Base-by-base conservation (phyloP, 495 filamentous ascomycete genomes). In the Lophiotrema nucula region DNA sequence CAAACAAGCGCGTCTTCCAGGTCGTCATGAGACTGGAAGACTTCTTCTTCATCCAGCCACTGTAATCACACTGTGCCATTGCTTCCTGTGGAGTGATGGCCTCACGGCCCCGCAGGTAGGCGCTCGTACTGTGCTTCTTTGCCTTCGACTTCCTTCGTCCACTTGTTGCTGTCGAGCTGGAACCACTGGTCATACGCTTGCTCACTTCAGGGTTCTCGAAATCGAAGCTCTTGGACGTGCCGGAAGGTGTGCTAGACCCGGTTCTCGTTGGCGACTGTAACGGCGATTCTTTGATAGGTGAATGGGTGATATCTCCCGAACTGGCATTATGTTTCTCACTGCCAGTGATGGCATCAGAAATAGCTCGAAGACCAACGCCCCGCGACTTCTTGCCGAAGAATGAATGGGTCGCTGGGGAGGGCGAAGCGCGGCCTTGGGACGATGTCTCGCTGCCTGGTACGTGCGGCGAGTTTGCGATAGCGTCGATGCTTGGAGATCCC, bases 11-110 rank as follows among this genome's bases (percentile, higher is more conserved):
- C 37, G 89, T 84, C 68, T 97, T 97, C 95, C 95, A 99, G 1
- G 90, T 96, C 2, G 89, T 88, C 88, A 97, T 95, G 46, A 97
- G 76, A 60, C 93, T 93, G 2, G 89, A 90, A 44, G 89, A 95
- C 66, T 91, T 86, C 80, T 99, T 99, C 77, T 96, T 97, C 95
- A 99, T 99, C 95, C 95, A 99, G 22, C 95, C 95, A 61, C 85
- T 90, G 67, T 92, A 99, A 65, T 99, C 93, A 43, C 90, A 92
- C 51, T 83, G 85, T 48, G 81, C 74, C 73, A 96, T 92, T 57
- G 93, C 90, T 68, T 95, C 89, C 46, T 83, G 78, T 0, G 95
- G 95, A 0, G 81, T 75, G 62, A 92, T 88, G 73, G 89, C 88
- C 65, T 88, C 83, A 18, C 97, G 75, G 2, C 95, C 95, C 13